Percentiles rank a stretch among this genome's conserved stretches.
Evolutionary conservation across 2,329 filamentous ascomycete species (phyloP).

Genomic region (Colletotrichum acutatum): DNA sequence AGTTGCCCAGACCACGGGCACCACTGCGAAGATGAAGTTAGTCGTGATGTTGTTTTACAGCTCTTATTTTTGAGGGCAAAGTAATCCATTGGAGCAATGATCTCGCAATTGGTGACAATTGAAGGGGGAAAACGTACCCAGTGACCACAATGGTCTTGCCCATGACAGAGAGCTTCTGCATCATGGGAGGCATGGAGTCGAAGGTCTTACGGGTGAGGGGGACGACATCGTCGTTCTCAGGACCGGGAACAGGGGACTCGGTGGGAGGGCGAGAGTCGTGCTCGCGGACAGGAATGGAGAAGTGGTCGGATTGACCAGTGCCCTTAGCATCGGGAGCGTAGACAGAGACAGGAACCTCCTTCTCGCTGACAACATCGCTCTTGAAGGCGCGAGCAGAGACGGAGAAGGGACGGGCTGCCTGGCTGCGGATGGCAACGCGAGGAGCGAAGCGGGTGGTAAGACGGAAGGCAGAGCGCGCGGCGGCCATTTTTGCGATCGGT

Average conservation of each 20-base stretch:
- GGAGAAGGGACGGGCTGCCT: slow-evolving; percentile 49
- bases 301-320: slow-evolving; percentile 58
- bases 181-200: slow-evolving; percentile 66
- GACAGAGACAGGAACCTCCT: slow-evolving; percentile 66
- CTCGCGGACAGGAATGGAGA: slow-evolving; percentile 62
- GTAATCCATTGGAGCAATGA: not conserved
- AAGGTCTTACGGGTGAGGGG: slow-evolving; percentile 66
- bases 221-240: slow-evolving; percentile 59
- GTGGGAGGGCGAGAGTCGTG: slow-evolving; percentile 53
- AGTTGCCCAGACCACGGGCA: slow-evolving; percentile 80
- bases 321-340: slow-evolving; percentile 62
- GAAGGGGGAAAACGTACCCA: slow-evolving; percentile 61
- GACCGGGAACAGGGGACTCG: slow-evolving; percentile 50
- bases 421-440: slow-evolving; percentile 43
- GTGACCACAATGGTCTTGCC: slow-evolving; percentile 79
- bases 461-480: slow-evolving; percentile 33
- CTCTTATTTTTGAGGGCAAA: not conserved
- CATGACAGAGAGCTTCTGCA: slow-evolving; percentile 76
- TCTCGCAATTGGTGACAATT: not conserved
- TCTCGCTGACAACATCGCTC: slow-evolving; percentile 66
- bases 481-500: slow-evolving; percentile 25
- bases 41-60: slow-evolving; percentile 8
- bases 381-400: slow-evolving; percentile 51
- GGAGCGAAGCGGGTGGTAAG: slow-evolving; percentile 37
- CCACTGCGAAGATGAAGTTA: slow-evolving; percentile 58